phyloP scores from a whole-genome alignment of 441 rosid genomes.

The Populus hybrid region DNA sequence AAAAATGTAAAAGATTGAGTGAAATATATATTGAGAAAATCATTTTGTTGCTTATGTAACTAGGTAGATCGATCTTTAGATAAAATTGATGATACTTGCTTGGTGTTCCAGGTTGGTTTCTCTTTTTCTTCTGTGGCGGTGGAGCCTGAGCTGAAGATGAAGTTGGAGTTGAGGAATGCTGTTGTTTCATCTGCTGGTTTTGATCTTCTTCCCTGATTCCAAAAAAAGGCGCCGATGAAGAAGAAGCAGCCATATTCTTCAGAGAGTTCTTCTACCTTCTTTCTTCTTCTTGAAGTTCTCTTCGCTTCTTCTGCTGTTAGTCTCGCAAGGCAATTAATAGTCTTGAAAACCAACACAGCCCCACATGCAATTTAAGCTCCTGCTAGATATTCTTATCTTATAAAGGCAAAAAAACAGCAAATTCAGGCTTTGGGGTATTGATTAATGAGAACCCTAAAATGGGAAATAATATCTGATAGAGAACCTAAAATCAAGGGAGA shows the following conservation, averaged over 20 bases:
- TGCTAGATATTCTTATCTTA: slow-evolving; percentile 39
- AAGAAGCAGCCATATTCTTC: slow-evolving; percentile 64
- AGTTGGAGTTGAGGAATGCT: slow-evolving; percentile 49
- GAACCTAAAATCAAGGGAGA: slow-evolving; percentile 28
- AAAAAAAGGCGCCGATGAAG: slow-evolving; percentile 70
- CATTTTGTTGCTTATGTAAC: background rate
- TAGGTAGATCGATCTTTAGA: slow-evolving; percentile 9
- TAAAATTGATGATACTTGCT: slow-evolving; percentile 53
- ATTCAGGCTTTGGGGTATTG: slow-evolving; percentile 28
- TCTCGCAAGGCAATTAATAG: slow-evolving; percentile 25
- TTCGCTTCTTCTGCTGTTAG: background rate
- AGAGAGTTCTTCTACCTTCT: background rate
- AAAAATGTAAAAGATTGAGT: slow-evolving; percentile 7
- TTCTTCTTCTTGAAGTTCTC: background rate
- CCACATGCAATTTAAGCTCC: slow-evolving; percentile 44
- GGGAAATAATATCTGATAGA: slow-evolving; percentile 16
- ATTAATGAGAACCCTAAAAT: slow-evolving; percentile 18
- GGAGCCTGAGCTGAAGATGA: slow-evolving; percentile 43
- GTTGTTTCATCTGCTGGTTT: slow-evolving; percentile 54
- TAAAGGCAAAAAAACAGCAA: slow-evolving; percentile 21
- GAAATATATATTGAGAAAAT: slow-evolving; percentile 10
- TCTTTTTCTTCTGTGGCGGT: slow-evolving; percentile 62
- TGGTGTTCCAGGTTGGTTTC: slow-evolving; percentile 92
- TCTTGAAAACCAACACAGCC: slow-evolving; percentile 21
- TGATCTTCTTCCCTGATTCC: slow-evolving; percentile 66